These are phyloP conservation scores for Petunia axillaris DNA, from an alignment of 257 asterid species.

Conservation along the genomic window DNA sequence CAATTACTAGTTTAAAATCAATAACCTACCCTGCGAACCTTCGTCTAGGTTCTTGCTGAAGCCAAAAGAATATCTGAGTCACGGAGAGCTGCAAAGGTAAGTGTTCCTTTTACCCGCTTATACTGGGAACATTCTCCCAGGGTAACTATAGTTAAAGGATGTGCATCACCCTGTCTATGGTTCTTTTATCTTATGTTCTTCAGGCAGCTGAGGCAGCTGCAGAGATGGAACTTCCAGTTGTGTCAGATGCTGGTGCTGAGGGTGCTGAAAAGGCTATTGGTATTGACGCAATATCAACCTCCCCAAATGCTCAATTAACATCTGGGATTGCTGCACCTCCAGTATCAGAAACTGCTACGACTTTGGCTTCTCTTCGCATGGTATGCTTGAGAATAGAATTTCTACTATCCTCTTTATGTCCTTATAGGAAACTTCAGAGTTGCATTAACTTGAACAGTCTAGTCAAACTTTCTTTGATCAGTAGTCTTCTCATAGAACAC, in stretches of 20 bases:
- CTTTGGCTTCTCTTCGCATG: constrained; percentile 81
- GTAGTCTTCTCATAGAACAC: background rate
- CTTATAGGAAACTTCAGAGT: background rate
- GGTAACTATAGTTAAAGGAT: background rate
- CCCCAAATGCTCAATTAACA: constrained; percentile 59
- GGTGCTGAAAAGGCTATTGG: constrained; percentile 53
- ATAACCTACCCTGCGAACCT: constrained; percentile 18
- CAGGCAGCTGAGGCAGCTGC: constrained; percentile 74
- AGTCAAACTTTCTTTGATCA: background rate
- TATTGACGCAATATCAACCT: constrained; percentile 52
- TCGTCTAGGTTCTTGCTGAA: constrained; percentile 78
- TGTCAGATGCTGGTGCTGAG: constrained; percentile 53
- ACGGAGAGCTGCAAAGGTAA: constrained; percentile 77
- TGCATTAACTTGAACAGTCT: background rate
- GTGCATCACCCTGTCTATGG: constrained; percentile 24
- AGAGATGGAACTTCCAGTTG: constrained; percentile 48
- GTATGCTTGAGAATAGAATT: constrained; percentile 47
- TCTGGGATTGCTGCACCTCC: constrained; percentile 48
- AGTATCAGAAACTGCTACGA: constrained; percentile 75
- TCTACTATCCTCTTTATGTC: background rate
- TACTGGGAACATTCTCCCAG: background rate
- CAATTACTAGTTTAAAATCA: constrained; percentile 7
- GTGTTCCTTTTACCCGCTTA: constrained; percentile 1
- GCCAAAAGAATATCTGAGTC: constrained; percentile 89
- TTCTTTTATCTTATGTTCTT: constrained; percentile 25